Percentiles rank a stretch among this genome's conserved stretches.
These are phyloP conservation scores for Claviceps arundinis DNA, from an alignment of 2,329 filamentous ascomycete species.

Conservation along the genomic window DNA sequence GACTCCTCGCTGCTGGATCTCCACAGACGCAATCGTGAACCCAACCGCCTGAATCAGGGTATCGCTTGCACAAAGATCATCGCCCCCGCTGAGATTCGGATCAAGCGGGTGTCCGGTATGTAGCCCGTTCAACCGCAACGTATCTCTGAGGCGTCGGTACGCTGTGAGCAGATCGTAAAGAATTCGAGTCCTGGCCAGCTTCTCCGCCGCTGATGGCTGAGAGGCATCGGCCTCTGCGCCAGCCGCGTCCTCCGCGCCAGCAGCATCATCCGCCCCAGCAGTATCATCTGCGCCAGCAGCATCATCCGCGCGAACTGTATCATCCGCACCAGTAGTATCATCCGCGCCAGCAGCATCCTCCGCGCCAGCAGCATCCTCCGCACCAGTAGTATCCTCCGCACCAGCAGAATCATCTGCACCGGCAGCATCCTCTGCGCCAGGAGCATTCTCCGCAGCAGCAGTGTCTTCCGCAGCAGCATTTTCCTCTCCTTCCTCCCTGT, in stretches of 20 bases:
- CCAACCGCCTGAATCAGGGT: slow-evolving; percentile 56
- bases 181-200: slow-evolving; percentile 12
- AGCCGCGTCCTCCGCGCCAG: neutral
- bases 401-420: too few species aligned
- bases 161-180: slow-evolving; percentile 44
- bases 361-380: too few species aligned
- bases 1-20: slow-evolving; percentile 82
- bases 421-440: too few species aligned
- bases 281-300: too few species aligned
- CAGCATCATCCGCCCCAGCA: too few species aligned
- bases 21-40: slow-evolving; percentile 73
- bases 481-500: too few species aligned
- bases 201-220: slow-evolving; percentile 1
- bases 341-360: too few species aligned
- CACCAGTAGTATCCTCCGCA: too few species aligned
- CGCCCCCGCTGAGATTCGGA: slow-evolving; percentile 16
- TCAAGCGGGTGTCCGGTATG: slow-evolving; percentile 23
- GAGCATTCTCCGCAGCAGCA: too few species aligned
- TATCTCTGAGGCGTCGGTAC: slow-evolving; percentile 48
- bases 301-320: too few species aligned
- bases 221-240: slow-evolving; percentile 2
- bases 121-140: slow-evolving; percentile 42
- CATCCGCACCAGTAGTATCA: too few species aligned
- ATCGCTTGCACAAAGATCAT: slow-evolving; percentile 41
- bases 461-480: too few species aligned